phyloP scores from a whole-genome alignment of 306 rosid genomes.

The cucumber (Cucumis sativus) region DNA sequence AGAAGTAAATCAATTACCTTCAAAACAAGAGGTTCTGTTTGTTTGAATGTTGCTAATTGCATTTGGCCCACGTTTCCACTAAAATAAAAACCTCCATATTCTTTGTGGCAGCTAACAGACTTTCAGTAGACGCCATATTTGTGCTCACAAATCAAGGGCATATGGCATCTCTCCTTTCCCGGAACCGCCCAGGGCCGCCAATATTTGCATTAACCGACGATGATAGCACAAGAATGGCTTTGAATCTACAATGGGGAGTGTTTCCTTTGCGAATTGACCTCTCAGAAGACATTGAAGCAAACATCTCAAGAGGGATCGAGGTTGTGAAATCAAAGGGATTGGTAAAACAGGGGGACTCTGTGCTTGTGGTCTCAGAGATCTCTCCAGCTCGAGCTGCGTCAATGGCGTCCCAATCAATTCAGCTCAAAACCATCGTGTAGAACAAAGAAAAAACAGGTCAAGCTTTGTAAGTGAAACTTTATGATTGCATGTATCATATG shows the following conservation, averaged over 20 bases:
- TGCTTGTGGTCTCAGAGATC: constrained; percentile 66
- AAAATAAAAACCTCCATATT: not conserved
- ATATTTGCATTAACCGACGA: constrained; percentile 70
- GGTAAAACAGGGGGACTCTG: constrained; percentile 48
- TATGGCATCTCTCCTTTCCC: constrained; percentile 81
- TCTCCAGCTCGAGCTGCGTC: constrained; percentile 38
- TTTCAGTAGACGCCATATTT: constrained; percentile 84
- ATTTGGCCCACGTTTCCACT: not conserved
- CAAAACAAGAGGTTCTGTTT: not conserved
- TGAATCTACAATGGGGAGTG: constrained; percentile 84
- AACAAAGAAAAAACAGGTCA: not conserved
- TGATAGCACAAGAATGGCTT: constrained; percentile 48
- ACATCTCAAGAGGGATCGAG: constrained; percentile 42
- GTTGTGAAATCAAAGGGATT: constrained; percentile 49
- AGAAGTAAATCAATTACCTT: not conserved
- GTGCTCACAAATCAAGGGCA: constrained; percentile 69
- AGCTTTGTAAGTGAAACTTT: not conserved
- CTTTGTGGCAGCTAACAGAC: constrained; percentile 70
- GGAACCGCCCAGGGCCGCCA: constrained; percentile 80
- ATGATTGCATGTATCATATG: constrained; percentile 2
- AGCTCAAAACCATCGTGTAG: constrained; percentile 55
- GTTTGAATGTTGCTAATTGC: not conserved
- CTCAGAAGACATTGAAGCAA: constrained; percentile 62
- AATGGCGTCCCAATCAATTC: constrained; percentile 58
- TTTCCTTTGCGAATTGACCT: constrained; percentile 49